Evolutionary conservation across 345 rosid genomes (phyloP).

Genomic region (Ceriops decandra): DNA sequence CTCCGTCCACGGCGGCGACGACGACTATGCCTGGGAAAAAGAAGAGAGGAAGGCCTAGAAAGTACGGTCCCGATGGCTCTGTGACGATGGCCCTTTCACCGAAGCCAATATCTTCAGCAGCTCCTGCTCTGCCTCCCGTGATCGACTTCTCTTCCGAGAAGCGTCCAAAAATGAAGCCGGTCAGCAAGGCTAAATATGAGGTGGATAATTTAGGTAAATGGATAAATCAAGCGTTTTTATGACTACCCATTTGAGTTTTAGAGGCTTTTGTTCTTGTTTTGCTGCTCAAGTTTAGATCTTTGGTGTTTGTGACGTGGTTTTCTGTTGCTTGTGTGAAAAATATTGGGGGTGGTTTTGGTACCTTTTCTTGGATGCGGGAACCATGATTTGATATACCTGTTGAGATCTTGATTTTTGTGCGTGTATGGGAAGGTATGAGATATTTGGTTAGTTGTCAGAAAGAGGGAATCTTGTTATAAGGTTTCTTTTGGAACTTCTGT

Average conservation of each 20-base stretch:
- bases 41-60: slow-evolving; percentile 93
- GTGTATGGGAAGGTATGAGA: slow-evolving; percentile 17
- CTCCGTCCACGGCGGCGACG: slow-evolving; percentile 18
- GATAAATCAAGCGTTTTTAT: background rate
- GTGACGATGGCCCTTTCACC: slow-evolving; percentile 69
- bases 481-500: slow-evolving; percentile 34
- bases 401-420: slow-evolving; percentile 28
- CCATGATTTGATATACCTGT: slow-evolving; percentile 35
- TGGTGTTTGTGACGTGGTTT: slow-evolving; percentile 5
- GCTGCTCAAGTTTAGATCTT: slow-evolving; percentile 9
- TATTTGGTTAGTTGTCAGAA: slow-evolving; percentile 31
- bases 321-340: slow-evolving; percentile 10
- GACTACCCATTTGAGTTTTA: slow-evolving; percentile 1
- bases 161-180: slow-evolving; percentile 63
- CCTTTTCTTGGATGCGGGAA: slow-evolving; percentile 41
- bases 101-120: slow-evolving; percentile 76
- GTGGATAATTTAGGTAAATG: slow-evolving; percentile 60
- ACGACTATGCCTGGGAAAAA: slow-evolving; percentile 50
- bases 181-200: slow-evolving; percentile 65
- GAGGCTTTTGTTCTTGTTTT: background rate
- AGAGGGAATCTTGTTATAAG: slow-evolving; percentile 40
- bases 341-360: slow-evolving; percentile 14
- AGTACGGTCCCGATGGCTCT: slow-evolving; percentile 82
- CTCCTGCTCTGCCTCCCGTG: slow-evolving; percentile 70
- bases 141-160: slow-evolving; percentile 87